Evolutionary conservation across 23 red algal genomes (phyloP), one percentile per base, ranked within the genome.

Genomic region (Pyropia haitanensis): DNA sequence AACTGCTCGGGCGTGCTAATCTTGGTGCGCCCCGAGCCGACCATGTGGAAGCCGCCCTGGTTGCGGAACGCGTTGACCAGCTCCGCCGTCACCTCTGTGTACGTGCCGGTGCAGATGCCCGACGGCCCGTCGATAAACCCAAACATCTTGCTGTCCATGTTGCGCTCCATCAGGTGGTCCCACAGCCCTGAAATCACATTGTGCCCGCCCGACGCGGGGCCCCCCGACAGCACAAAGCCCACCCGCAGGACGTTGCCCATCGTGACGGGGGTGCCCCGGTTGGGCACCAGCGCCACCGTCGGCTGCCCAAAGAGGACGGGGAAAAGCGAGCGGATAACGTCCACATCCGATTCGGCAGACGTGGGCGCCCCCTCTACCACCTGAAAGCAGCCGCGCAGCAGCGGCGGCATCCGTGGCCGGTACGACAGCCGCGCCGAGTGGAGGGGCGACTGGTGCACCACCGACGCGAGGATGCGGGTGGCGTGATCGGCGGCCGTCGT

Each of bases 11-110:
- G 50, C n/a, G 78, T 90, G 29, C 89, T 84, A 96, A 96, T 96
- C 68, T 96, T 96, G 26, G 92, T 96, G 15, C 92, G 60, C 34
- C 86, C 92, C 8, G 83, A 89, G 2, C 92, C 92, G 60, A 96
- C 77, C 71, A 96, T 73, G 53, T 96, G 92, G 70, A 96, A 96
- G n/a, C 92, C 92, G 15, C 92, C 92, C 34, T 96, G 92, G 53
- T 96, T 96, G 22, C 92, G 68, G 44, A 75, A 85, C 51, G 71
- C 64, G 60, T 54, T 65, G 3, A 96, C 57, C 15, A 39, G 72
- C 28, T 89, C 78, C 44, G 66, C 81, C 13, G 67, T 71, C 27
- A 96, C 52, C 10, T 60, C 53, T 9, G 75, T 59, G 48, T 85
- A 77, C 16, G 85, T 81, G 18, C 48, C 63, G 18, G 89, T 80